These are phyloP conservation scores for Pythium pyrilobum DNA, from an alignment of 352 stramenopile species.

Conservation along the genomic window DNA sequence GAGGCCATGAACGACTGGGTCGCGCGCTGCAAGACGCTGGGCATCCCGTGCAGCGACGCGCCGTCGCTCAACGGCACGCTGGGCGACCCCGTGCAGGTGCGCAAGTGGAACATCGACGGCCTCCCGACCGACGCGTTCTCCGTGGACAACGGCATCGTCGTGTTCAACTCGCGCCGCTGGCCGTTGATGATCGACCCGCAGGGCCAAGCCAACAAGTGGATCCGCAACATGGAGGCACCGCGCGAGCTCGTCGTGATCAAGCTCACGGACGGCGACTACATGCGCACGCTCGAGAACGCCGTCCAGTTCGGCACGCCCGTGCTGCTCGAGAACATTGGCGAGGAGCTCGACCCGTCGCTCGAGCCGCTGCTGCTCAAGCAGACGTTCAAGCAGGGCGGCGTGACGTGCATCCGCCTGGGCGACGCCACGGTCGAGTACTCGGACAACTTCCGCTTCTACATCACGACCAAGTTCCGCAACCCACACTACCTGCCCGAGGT, in stretches of 20 bases:
- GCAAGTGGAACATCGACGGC: conserved; percentile 94
- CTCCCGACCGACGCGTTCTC: conserved; percentile 92
- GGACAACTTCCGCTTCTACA: conserved; percentile 92
- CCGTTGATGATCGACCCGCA: conserved; percentile 95
- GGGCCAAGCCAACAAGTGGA: conserved; percentile 94
- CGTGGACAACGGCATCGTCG: conserved; percentile 93
- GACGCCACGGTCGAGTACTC: conserved; percentile 91
- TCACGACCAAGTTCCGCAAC: conserved; percentile 92
- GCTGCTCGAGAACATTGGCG: conserved; percentile 90
- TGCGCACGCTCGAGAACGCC: conserved; percentile 90
- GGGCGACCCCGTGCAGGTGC: conserved; percentile 88
- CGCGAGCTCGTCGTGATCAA: conserved; percentile 92
- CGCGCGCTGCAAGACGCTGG: conserved; percentile 59
- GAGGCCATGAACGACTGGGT: conserved; percentile 82
- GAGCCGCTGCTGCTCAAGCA: conserved; percentile 93
- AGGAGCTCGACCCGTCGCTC: conserved; percentile 90
- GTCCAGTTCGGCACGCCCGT: conserved; percentile 92
- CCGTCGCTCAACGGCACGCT: conserved; percentile 86
- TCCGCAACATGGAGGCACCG: conserved; percentile 92
- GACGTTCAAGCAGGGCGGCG: conserved; percentile 92
- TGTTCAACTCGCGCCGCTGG: conserved; percentile 93
- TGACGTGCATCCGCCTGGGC: conserved; percentile 90
- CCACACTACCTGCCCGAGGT: conserved; percentile 93
- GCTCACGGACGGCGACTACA: conserved; percentile 90
- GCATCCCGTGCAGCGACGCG: conserved; percentile 80